Percentiles rank a stretch among this genome's conserved stretches.
Evolutionary conservation across 2,329 filamentous ascomycete species (phyloP).

Genomic region (Monosporascus sp.): DNA sequence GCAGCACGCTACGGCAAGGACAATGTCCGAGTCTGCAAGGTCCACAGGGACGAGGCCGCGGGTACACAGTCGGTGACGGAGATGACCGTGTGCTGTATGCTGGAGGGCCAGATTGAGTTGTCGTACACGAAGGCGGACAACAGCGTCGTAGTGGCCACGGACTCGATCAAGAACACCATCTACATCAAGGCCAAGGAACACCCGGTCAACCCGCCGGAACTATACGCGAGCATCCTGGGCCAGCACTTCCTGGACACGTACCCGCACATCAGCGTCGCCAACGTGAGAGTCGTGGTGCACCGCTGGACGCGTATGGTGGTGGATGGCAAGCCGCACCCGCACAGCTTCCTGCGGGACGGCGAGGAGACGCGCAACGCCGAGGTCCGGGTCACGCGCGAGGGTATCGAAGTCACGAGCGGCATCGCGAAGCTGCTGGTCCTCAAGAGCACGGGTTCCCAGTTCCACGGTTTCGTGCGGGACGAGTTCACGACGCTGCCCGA

Average conservation of each 20-base stretch:
- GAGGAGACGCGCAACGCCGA: slow-evolving; percentile 82
- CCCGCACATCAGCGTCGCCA: slow-evolving; percentile 77
- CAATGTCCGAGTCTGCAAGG: slow-evolving; percentile 97
- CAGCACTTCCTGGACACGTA: slow-evolving; percentile 87
- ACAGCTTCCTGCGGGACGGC: slow-evolving; percentile 89
- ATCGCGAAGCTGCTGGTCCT: slow-evolving; percentile 82
- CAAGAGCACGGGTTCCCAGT: slow-evolving; percentile 94
- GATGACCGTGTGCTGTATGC: slow-evolving; percentile 88
- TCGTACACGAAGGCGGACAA: slow-evolving; percentile 95
- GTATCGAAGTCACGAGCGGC: slow-evolving; percentile 70
- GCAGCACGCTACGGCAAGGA: slow-evolving; percentile 85
- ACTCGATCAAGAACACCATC: slow-evolving; percentile 96
- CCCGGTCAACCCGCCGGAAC: slow-evolving; percentile 86
- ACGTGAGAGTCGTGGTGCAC: slow-evolving; percentile 77
- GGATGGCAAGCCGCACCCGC: slow-evolving; percentile 85
- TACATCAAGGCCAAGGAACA: slow-evolving; percentile 94
- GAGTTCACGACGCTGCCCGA: slow-evolving; percentile 89
- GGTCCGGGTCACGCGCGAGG: slow-evolving; percentile 61
- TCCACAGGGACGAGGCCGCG: slow-evolving; percentile 70
- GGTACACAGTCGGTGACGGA: slow-evolving; percentile 83
- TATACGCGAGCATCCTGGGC: slow-evolving; percentile 79
- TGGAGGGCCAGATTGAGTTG: slow-evolving; percentile 85
- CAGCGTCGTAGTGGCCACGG: slow-evolving; percentile 89
- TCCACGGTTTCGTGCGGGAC: slow-evolving; percentile 89
- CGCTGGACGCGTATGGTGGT: slow-evolving; percentile 87